Base-by-base conservation (phyloP, 495 filamentous ascomycete genomes). In the Eremomyces bilateralis region DNA sequence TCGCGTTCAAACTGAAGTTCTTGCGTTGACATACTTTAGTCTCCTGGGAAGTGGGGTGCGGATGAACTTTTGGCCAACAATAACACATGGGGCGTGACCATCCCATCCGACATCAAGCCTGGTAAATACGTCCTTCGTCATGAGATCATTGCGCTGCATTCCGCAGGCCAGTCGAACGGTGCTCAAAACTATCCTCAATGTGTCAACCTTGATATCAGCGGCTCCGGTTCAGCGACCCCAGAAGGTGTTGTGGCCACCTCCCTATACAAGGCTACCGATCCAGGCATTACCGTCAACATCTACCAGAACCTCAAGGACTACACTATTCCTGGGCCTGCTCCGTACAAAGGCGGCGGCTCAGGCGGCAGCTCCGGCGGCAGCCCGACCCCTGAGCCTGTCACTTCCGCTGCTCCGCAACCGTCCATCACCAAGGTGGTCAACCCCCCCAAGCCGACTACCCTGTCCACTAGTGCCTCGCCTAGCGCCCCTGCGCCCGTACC, bases 291-390 rank as follows among this genome's bases (percentile, higher is more conserved):
- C 31, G 45, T 48, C 31, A 42, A 48, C 29, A 15, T 48, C 16
- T 45, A 45, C 29, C 22, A 1, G 13, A 35, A 34, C 31, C 37
- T 43, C 28, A 45, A 33, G 20, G 32, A 34, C 10, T 53, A 58
- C 38, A 31, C 34, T 13, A 47, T 53, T 28, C 48, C 45, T 13
- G 55, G 53, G 0, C 53, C 50, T n/a, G n/a, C n/a, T n/a, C n/a
- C n/a, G n/a, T n/a, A n/a, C n/a, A n/a, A n/a, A n/a, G n/a, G n/a
- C n/a, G n/a, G n/a, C n/a, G n/a, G n/a, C n/a, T n/a, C n/a, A n/a
- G n/a, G n/a, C n/a, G n/a, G n/a, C n/a, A n/a, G n/a, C n/a, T n/a
- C n/a, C n/a, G n/a, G n/a, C n/a, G n/a, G n/a, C n/a, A n/a, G n/a
- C n/a, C n/a, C n/a, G n/a, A n/a, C n/a, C n/a, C n/a, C n/a, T n/a